These are phyloP conservation scores for Rubus idaeus DNA, from an alignment of 306 rosid genomes.

Conservation along the genomic window DNA sequence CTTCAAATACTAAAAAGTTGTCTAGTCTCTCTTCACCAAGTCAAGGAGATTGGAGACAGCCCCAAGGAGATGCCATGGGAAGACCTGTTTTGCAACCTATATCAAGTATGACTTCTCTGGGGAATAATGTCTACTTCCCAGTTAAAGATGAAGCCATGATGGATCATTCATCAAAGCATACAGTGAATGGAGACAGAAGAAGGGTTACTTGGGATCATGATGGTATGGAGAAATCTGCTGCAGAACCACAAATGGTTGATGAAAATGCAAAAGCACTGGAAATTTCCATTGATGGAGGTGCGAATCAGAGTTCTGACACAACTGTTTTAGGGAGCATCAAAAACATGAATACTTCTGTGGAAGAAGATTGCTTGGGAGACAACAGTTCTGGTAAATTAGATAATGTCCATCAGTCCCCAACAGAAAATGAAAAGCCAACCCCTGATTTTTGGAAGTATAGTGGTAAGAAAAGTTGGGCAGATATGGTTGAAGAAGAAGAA, in stretches of 20 bases:
- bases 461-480: conserved; percentile 92
- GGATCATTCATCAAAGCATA: neutral
- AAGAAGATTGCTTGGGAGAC: conserved; percentile 17
- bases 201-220: conserved; percentile 23
- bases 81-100: conserved; percentile 11
- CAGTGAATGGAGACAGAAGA: conserved; percentile 24
- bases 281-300: conserved; percentile 8
- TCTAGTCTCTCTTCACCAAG: conserved; percentile 15
- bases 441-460: conserved; percentile 24
- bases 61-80: conserved; percentile 21
- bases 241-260: conserved; percentile 27
- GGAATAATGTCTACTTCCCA: neutral
- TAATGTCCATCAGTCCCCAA: conserved; percentile 14
- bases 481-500: conserved; percentile 85
- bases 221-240: conserved; percentile 20
- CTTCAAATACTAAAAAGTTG: neutral
- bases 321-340: neutral
- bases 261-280: conserved; percentile 21
- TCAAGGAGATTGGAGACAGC: conserved; percentile 30
- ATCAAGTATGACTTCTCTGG: neutral
- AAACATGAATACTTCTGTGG: neutral
- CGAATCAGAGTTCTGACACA: conserved; percentile 21
- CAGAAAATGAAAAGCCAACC: conserved; percentile 24
- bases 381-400: conserved; percentile 16
- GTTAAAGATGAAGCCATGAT: conserved; percentile 20